Base-by-base conservation (phyloP, 345 rosid species). In the Diplotaxis tenuifolia region DNA sequence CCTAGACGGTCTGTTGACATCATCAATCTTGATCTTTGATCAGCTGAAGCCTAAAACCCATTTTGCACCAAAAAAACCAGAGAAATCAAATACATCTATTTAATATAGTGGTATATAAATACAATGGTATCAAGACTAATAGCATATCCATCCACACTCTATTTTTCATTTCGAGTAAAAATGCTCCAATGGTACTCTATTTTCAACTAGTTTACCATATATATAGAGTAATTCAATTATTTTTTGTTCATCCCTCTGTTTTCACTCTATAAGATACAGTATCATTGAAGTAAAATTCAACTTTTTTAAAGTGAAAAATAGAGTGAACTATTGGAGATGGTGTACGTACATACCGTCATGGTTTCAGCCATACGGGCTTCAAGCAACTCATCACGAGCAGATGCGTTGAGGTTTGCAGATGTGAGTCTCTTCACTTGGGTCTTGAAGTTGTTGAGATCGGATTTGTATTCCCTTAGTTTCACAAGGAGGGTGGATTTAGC, bases 1-100 rank as follows among this genome's bases (percentile, higher is more conserved):
- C 83, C 84, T 76, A 94, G 68, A 63, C 88, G 83, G 12, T 78
- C 95, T 10, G 98, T 91, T 10, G 92, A 73, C 80, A 77, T 82
- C 89, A 88, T 78, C 67, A 91, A 67, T 66, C 98, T 94, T 74
- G 87, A 71, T 84, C 86, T 86, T 78, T 94, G 95, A 86, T 91
- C 96, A 67, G 90, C 86, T 38, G 98, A 87, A 65, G 89, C 93
- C 98, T 91, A 53, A 38, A 11, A 11, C 6, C 3, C 52, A 18
- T 7, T 52, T 72, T 53, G 28, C 28, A 72, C 15, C 66, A 42
- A 3, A 29, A 36, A 36, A 36, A 53, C 7, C 21, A 42, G 9
- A 55, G 67, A 20, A 2, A 55, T 55, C 5, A 47, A 19, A 52
- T 61, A 31, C 8, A 1, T n/a, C n/a, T n/a, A n/a, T n/a, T n/a